These are phyloP conservation scores for Cinnamomum micranthum DNA, from an alignment of 164 flowering plant genomes.

Conservation along the genomic window DNA sequence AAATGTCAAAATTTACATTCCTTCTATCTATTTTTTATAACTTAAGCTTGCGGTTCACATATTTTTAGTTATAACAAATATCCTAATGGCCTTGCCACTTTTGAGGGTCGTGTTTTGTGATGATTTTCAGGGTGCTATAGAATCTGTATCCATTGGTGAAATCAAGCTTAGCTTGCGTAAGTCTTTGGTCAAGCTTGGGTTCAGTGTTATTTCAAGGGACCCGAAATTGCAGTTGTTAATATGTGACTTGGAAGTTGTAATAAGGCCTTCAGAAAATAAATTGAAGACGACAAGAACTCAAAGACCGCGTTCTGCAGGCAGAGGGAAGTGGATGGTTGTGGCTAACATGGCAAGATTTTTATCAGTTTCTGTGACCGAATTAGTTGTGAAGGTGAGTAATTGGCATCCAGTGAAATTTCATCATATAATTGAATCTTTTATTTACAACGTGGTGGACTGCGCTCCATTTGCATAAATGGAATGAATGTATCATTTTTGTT, in stretches of 20 bases:
- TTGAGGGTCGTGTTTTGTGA: constrained; percentile 6
- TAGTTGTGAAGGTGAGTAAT: constrained; percentile 68
- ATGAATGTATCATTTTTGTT: no score
- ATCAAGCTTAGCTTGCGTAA: constrained; percentile 82
- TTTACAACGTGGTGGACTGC: neutral
- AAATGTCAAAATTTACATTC: neutral
- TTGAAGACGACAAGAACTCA: constrained; percentile 38
- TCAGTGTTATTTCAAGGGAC: constrained; percentile 77
- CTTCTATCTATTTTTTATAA: neutral
- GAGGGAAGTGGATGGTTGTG: constrained; percentile 92
- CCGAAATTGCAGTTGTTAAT: constrained; percentile 84
- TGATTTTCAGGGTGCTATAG: constrained; percentile 65
- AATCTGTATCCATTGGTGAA: constrained; percentile 87
- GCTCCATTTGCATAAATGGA: no score
- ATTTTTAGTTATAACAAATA: neutral
- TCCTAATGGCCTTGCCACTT: neutral
- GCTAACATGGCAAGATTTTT: constrained; percentile 90
- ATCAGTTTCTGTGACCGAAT: constrained; percentile 77
- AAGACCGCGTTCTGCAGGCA: constrained; percentile 53
- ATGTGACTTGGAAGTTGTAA: constrained; percentile 80
- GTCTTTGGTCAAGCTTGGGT: constrained; percentile 87
- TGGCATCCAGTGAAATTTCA: neutral
- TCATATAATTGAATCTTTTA: neutral
- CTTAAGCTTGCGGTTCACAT: neutral
- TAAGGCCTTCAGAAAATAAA: constrained; percentile 51